Conservation (phyloP, 768 basidiomycete genomes). For the Agaricus subrufescens region DNA sequence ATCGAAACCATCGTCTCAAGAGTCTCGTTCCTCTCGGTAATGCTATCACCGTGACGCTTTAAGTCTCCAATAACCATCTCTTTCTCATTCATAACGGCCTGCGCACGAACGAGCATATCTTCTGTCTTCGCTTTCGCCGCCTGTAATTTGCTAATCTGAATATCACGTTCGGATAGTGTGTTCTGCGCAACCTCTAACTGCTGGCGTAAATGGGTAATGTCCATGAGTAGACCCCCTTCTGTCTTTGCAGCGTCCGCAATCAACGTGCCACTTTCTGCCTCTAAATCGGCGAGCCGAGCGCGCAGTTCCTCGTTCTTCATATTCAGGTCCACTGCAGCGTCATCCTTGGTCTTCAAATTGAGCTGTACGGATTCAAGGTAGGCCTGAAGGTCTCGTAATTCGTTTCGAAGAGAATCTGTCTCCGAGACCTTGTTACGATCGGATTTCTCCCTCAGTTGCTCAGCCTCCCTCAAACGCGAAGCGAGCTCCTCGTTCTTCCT, state of each 20-base stretch:
- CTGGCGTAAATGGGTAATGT: neutral
- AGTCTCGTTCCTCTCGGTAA: neutral
- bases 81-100: neutral
- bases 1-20: neutral
- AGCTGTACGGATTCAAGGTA: neutral
- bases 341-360: slow-evolving; percentile 1
- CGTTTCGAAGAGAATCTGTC: neutral
- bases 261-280: neutral
- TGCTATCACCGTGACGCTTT: neutral
- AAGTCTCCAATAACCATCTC: slow-evolving; percentile 2
- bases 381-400: neutral
- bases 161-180: neutral
- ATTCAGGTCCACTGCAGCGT: neutral
- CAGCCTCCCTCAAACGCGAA: neutral
- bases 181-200: neutral
- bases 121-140: neutral
- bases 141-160: neutral
- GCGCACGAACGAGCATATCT: neutral
- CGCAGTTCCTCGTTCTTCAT: neutral
- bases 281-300: neutral
- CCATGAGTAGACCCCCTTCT: neutral
- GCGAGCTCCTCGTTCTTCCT: neutral
- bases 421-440: neutral
- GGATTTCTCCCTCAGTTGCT: neutral
- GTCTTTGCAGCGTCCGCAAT: neutral